Base-by-base conservation (phyloP, 2,329 filamentous ascomycete species). In the Aspergillus ibericus region DNA sequence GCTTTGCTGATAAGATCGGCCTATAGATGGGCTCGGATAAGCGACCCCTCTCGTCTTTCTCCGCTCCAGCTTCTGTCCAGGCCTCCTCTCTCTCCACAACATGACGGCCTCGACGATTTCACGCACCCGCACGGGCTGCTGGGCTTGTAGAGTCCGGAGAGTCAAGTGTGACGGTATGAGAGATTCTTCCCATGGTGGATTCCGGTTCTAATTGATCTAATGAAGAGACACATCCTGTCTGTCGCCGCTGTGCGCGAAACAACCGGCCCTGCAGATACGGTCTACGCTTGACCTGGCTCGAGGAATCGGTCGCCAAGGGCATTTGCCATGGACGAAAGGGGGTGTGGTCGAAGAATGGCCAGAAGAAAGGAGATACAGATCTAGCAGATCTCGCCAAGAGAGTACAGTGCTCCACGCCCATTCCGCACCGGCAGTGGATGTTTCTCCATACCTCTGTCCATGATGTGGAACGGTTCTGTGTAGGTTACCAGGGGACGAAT, bases 261-360 rank as follows among this genome's bases (percentile, higher is more conserved):
- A 42, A 22, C 18, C 38, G 38, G 38, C 25, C 56, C 15, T 68
- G 66, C 50, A 58, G 49, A 29, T 70, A 70, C 49, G 60, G 62
- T 22, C 44, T 70, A 15, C 62, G 61, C 22, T 40, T 70, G 6
- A 63, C 55, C 9, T 71, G 68, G 67, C 62, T 66, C 18, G 65
- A 71, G 51, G 67, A 70, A 52, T 68, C 64, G 8, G 38, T 69
- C 32, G 64, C 68, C 6, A 62, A 63, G 34, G 67, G 66, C 2
- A 44, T 70, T 3, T 71, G 65, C 38, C 69, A 70, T 64, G 69
- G 67, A 18, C 51, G 66, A 5, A 5, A 5, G 18, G 38, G 38
- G 4, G 38, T 42, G 20, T 42, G 38, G 38, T 42, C 38, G 2
- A 42, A 42, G 12, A 42, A 42, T 7, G 38, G 18, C 18, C 38